Evolutionary conservation across 2,329 filamentous ascomycete species (phyloP).

Genomic region (Aspergillus fijiensis): DNA sequence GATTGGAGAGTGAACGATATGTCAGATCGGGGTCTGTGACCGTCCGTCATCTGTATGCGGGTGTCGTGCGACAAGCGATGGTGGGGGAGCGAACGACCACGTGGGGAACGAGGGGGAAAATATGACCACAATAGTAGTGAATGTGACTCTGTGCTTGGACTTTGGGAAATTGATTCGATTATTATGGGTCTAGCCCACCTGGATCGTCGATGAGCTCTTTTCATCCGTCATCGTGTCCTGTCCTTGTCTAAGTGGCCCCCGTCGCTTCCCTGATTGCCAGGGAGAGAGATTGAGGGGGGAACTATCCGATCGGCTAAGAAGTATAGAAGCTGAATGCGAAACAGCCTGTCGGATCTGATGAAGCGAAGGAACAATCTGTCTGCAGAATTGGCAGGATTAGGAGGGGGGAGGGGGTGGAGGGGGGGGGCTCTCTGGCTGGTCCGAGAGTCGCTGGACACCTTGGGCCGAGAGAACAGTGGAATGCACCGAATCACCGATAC

Average conservation of each 20-base stretch:
- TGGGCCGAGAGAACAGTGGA: conserved; percentile 2
- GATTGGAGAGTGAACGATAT: not conserved
- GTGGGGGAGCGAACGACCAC: conserved; percentile 1
- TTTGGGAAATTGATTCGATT: not conserved
- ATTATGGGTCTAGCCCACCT: conserved; percentile 8
- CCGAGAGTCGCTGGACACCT: not conserved
- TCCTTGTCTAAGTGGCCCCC: not conserved
- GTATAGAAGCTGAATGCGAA: conserved; percentile 1
- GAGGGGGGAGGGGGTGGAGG: too few relatives aligned
- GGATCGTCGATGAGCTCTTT: conserved; percentile 8
- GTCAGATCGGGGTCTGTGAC: conserved; percentile 4
- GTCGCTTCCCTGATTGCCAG: not conserved
- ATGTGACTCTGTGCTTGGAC: not conserved
- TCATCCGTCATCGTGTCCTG: conserved; percentile 5
- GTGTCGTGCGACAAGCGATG: not conserved
- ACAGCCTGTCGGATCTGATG: not conserved
- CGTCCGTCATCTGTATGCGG: not conserved
- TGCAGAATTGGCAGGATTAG: not conserved
- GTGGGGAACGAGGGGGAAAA: not conserved
- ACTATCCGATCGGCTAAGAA: not conserved
- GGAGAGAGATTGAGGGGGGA: not conserved
- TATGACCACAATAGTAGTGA: not conserved
- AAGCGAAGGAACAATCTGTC: not conserved
- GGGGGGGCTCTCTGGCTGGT: conserved; percentile 3
- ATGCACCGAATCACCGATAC: not conserved